Conservation (phyloP, 768 basidiomycete genomes). For the Lactarius deliciosus region DNA sequence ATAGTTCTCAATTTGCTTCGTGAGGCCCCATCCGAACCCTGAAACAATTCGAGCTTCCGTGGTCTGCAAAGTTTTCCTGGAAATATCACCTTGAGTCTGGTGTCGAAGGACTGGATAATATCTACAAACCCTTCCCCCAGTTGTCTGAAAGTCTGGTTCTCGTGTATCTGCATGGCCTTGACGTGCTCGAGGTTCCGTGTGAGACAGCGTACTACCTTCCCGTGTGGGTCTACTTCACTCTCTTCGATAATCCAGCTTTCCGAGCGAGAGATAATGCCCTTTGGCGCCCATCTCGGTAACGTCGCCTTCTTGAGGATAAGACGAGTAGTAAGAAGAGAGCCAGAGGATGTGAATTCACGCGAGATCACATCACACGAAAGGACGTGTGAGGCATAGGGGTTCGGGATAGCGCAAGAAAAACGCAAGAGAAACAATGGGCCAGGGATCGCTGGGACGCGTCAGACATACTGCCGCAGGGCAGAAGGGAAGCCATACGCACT, state of each 20-base stretch:
- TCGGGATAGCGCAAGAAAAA: slow-evolving; percentile 96
- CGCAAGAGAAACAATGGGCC: slow-evolving; percentile 89
- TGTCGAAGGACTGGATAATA: neutral
- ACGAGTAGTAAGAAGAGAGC: slow-evolving; percentile 80
- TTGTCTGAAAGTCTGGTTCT: slow-evolving; percentile 71
- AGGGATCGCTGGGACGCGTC: slow-evolving; percentile 68
- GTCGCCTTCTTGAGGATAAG: slow-evolving; percentile 91
- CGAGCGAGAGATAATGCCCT: slow-evolving; percentile 76
- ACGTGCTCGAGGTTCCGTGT: slow-evolving; percentile 93
- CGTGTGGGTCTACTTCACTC: slow-evolving; percentile 87
- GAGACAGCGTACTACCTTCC: slow-evolving; percentile 69
- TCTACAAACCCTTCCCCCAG: slow-evolving; percentile 59
- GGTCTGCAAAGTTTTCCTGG: slow-evolving; percentile 76
- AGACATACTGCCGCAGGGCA: slow-evolving; percentile 17
- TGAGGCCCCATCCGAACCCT: slow-evolving; percentile 87
- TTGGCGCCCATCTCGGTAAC: slow-evolving; percentile 89
- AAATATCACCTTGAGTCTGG: slow-evolving; percentile 14
- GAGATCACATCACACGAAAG: slow-evolving; percentile 95
- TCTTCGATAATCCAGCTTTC: slow-evolving; percentile 96
- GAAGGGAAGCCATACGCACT: slow-evolving; percentile 40
- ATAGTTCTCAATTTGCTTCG: slow-evolving; percentile 82
- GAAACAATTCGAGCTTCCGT: slow-evolving; percentile 89
- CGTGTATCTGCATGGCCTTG: slow-evolving; percentile 91
- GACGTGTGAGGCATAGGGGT: slow-evolving; percentile 91
- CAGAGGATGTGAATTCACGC: slow-evolving; percentile 67